Percentiles rank a stretch among this genome's conserved stretches.
phyloP scores from a whole-genome alignment of 345 rosid genomes.

The Corchorus olitorius region DNA sequence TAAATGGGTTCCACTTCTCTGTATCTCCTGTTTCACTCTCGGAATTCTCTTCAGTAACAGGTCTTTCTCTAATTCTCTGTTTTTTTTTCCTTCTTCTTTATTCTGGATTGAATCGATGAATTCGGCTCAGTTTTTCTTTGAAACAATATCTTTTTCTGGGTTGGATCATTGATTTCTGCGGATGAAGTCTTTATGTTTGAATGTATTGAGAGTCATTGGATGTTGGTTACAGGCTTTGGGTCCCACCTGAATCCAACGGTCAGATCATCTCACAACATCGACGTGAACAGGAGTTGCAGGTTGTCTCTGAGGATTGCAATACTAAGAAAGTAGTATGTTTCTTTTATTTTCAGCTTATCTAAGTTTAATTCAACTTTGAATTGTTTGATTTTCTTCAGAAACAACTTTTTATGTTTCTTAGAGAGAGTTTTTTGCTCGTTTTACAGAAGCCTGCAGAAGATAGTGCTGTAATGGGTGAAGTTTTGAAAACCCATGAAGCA shows the following conservation, averaged over 20 bases:
- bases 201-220: conserved; percentile 1
- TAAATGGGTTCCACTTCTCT: conserved; percentile 81
- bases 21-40: conserved; percentile 67
- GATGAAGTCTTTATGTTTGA: conserved; percentile 7
- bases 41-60: conserved; percentile 76
- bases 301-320: conserved; percentile 54
- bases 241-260: conserved; percentile 48
- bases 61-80: conserved; percentile 31
- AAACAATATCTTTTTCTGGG: not conserved
- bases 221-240: conserved; percentile 53
- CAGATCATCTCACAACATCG: conserved; percentile 53
- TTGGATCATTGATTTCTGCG: conserved; percentile 8
- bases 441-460: conserved; percentile 41
- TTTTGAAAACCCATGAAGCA: conserved; percentile 73
- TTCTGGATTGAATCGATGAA: not conserved
- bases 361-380: not conserved
- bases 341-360: not conserved
- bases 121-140: not conserved
- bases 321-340: conserved; percentile 69
- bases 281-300: conserved; percentile 65
- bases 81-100: not conserved
- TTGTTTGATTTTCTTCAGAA: not conserved
- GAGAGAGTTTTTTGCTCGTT: not conserved
- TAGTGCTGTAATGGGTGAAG: conserved; percentile 64
- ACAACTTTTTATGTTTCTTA: not conserved